A percentile compares a stretch with the other conserved stretches of the same genome.
Conservation (phyloP, 164 flowering plant genomes). For the Stephania japonica region DNA sequence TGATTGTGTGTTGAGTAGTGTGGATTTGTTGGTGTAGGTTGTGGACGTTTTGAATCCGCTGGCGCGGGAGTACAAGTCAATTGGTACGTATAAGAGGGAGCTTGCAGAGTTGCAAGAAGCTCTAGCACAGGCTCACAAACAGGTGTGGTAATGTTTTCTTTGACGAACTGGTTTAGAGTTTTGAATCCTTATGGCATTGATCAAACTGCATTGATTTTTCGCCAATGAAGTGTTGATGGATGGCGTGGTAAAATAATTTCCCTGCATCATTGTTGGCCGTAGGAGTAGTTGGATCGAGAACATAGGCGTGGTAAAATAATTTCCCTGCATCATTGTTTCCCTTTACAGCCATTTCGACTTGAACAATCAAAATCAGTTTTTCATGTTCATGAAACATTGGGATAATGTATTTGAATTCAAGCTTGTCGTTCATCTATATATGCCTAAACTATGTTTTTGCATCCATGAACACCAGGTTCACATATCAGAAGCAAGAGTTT, state of each 20-base stretch:
- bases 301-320: too few species aligned
- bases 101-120: conserved; percentile 84
- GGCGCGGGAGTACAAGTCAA: conserved; percentile 90
- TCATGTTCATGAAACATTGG: neutral
- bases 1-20: too few species aligned
- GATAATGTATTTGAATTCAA: neutral
- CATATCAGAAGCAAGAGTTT: conserved; percentile 93
- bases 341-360: too few species aligned
- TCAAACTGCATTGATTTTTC: neutral
- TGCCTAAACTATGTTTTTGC: neutral
- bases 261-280: too few species aligned
- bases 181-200: neutral
- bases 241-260: too few species aligned
- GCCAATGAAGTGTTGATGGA: neutral
- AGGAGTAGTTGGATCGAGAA: too few species aligned
- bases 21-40: conserved; percentile 43
- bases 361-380: neutral
- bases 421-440: neutral
- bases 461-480: conserved; percentile 56
- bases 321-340: too few species aligned
- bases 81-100: conserved; percentile 87
- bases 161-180: neutral
- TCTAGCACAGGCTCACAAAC: conserved; percentile 69
- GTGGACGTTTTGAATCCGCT: conserved; percentile 94
- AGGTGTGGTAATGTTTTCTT: conserved; percentile 40